These are phyloP conservation scores for Salmacisia buchloeana DNA, from an alignment of 1,284 basidiomycete genomes.

Conservation along the genomic window DNA sequence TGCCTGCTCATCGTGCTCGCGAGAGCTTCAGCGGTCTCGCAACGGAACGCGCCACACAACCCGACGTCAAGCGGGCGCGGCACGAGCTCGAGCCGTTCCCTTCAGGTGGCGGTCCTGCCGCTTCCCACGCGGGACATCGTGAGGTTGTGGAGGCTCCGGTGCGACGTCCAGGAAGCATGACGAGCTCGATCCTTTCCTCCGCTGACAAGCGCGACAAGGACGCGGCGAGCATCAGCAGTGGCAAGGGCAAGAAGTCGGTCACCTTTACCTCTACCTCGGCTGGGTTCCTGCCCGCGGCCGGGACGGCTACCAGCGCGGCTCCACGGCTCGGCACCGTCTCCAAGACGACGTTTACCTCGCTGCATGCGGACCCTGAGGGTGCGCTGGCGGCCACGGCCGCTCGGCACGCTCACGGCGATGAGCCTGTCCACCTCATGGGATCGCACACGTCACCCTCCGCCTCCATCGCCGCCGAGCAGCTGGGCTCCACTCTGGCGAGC, in stretches of 20 bases:
- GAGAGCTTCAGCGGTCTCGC: not conserved
- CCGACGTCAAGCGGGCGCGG: not conserved
- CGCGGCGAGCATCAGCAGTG: too few relatives aligned
- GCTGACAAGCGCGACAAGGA: too few relatives aligned
- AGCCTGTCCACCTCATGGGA: not conserved
- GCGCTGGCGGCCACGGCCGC: not conserved
- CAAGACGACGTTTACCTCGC: conserved; percentile 5
- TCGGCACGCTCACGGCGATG: not conserved
- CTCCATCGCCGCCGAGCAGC: not conserved
- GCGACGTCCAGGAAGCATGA: not conserved
- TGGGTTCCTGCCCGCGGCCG: too few relatives aligned
- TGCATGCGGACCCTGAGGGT: not conserved
- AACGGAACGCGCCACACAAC: not conserved
- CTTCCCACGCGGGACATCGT: not conserved
- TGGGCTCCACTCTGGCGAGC: not conserved
- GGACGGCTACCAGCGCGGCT: too few relatives aligned
- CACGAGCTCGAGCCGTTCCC: not conserved
- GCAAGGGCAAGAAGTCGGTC: not conserved
- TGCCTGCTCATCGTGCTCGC: not conserved
- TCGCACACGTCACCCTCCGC: not conserved
- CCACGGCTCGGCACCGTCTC: not conserved
- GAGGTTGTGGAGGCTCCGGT: not conserved
- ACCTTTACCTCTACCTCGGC: not conserved
- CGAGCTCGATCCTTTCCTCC: not conserved
- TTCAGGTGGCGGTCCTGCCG: not conserved